These are phyloP conservation scores for Verticillium albo-atrum DNA, from an alignment of 2,329 filamentous ascomycete species.

Conservation along the genomic window DNA sequence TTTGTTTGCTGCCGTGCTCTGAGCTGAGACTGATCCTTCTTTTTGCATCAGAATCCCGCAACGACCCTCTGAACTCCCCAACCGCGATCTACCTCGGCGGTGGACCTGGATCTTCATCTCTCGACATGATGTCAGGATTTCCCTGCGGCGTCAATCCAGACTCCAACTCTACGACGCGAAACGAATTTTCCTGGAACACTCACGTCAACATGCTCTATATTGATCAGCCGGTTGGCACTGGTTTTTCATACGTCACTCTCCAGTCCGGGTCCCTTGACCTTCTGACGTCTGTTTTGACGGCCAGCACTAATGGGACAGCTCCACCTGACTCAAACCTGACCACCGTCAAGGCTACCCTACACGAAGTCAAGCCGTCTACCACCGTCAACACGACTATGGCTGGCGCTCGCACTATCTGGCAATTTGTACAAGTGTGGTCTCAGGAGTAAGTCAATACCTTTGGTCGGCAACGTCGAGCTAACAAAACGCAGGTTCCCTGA, in stretches of 20 bases:
- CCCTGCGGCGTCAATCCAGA: conserved; percentile 49
- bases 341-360: conserved; percentile 39
- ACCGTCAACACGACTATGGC: conserved; percentile 44
- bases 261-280: conserved; percentile 16
- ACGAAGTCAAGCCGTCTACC: conserved; percentile 35
- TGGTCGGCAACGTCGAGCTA: not conserved
- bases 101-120: conserved; percentile 53
- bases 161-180: conserved; percentile 43
- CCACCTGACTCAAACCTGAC: conserved; percentile 41
- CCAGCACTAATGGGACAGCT: conserved; percentile 17
- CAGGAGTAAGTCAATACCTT: conserved; percentile 28
- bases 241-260: conserved; percentile 23
- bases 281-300: conserved; percentile 11
- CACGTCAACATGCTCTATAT: conserved; percentile 66
- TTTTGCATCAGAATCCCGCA: conserved; percentile 50
- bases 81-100: conserved; percentile 60
- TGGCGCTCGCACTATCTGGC: conserved; percentile 26
- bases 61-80: conserved; percentile 47
- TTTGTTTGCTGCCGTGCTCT: too few relatives aligned
- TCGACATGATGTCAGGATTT: conserved; percentile 47
- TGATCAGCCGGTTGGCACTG: conserved; percentile 50
- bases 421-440: conserved; percentile 44
- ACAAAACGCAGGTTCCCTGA: conserved; percentile 44
- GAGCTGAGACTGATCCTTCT: too few relatives aligned
- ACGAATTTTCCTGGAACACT: conserved; percentile 60